These are phyloP conservation scores for Casuarina equisetifolia DNA, from an alignment of 306 rosid genomes.

Conservation along the genomic window DNA sequence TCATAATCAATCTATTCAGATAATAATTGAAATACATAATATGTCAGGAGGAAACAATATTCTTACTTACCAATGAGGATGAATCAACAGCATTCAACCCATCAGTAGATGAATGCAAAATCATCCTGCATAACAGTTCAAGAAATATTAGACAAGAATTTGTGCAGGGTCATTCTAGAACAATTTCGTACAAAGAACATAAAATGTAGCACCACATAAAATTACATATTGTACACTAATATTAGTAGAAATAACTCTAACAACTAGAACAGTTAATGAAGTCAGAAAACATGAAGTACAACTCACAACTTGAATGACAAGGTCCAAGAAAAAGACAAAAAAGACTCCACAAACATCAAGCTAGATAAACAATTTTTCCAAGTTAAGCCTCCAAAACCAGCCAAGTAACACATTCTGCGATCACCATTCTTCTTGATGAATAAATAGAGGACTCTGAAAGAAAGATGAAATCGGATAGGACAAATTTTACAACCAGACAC, in stretches of 20 bases:
- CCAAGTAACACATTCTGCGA: background rate
- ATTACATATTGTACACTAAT: background rate
- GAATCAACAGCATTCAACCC: slow-evolving; percentile 70
- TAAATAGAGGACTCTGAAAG: background rate
- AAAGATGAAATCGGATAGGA: background rate
- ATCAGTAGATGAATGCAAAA: slow-evolving; percentile 53
- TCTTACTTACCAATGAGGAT: slow-evolving; percentile 64
- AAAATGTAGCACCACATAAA: slow-evolving; percentile 1
- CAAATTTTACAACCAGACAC: background rate
- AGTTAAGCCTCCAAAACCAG: background rate
- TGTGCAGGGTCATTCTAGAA: background rate
- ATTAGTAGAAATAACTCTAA: background rate
- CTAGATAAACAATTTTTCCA: background rate
- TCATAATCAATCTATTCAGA: background rate
- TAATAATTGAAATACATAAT: background rate
- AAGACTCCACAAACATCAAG: background rate
- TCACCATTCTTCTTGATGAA: background rate
- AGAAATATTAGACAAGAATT: slow-evolving; percentile 17
- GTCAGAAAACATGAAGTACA: background rate
- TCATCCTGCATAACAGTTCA: slow-evolving; percentile 55
- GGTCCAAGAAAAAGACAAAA: background rate
- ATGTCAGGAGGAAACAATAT: slow-evolving; percentile 19
- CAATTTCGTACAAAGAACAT: slow-evolving; percentile 4
- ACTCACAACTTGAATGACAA: background rate
- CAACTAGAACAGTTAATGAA: background rate